Evolutionary conservation across 225 moss, liverwort and hornwort species (phyloP), one percentile per base, ranked within the genome.

Genomic region (Climacium dendroides): DNA sequence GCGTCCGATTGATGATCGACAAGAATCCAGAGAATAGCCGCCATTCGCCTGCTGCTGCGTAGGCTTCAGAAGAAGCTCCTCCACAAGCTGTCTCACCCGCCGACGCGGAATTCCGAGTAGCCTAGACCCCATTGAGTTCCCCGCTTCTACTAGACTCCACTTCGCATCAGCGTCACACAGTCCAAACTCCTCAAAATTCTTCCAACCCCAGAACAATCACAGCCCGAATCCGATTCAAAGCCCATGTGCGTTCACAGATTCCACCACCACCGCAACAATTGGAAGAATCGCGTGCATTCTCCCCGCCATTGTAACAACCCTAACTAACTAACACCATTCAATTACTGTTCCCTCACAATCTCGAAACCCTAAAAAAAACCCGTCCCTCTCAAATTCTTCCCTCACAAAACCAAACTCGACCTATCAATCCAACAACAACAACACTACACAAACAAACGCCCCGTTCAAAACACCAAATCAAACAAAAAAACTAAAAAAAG

Each of bases 41-140:
- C 77, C 85, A 64, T 45, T 75, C 77, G 57, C 34, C 45, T 84
- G 86, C 20, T 81, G 88, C 52, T 83, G 87, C 71, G 74, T 62
- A n/a, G 87, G 88, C 86, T 83, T 77, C 84, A 89, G 75, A 43
- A 90, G 87, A 37, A 89, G 81, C 84, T 77, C 87, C 82, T 92
- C 92, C 74, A 74, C 88, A 50, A 94, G 87, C 90, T 94, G 91
- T 48, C 83, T 85, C 70, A 80, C 88, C 66, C 92, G 86, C 85
- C 94, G 89, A 59, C 91, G 92, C 74, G 93, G 85, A 77, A 92
- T 87, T 74, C 90, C 87, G 19, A 91, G 87, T 30, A 94, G 65
- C 88, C 92, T 87, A 19, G 88, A 94, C 90, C 91, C 94, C 94
- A 94, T 94, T 48, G 80, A 41, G 66, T 39, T 60, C 47, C 79